Conservation (phyloP, 75 land plant genomes). For the Adiantum capillusveneris region DNA sequence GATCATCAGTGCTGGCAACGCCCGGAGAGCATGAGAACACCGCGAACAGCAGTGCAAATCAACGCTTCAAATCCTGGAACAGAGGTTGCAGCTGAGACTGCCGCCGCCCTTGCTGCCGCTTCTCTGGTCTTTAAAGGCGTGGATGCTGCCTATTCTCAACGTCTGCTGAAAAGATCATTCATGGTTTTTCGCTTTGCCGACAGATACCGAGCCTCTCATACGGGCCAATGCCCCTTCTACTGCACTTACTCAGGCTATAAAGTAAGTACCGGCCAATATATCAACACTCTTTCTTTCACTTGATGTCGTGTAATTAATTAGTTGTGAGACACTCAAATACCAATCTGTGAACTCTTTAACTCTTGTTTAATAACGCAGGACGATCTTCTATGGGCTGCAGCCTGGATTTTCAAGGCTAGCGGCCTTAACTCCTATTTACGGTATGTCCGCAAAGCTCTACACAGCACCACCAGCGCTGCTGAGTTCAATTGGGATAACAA, state of each 20-base stretch:
- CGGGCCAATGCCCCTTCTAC: conserved; percentile 46
- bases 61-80: conserved; percentile 49
- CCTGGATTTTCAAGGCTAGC: conserved; percentile 45
- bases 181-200: conserved; percentile 42
- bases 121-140: conserved; percentile 49
- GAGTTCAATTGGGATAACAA: conserved; percentile 54
- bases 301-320: too few relatives aligned
- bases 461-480: conserved; percentile 22
- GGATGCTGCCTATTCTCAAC: conserved; percentile 39
- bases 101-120: conserved; percentile 66
- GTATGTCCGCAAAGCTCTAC: conserved; percentile 13
- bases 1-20: conserved; percentile 81
- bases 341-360: too few relatives aligned
- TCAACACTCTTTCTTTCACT: too few relatives aligned
- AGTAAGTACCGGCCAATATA: too few relatives aligned
- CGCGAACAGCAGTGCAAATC: conserved; percentile 44
- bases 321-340: too few relatives aligned
- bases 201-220: conserved; percentile 32
- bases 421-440: conserved; percentile 9
- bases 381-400: conserved; percentile 52
- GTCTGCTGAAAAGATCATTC: conserved; percentile 24
- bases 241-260: conserved; percentile 49
- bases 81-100: conserved; percentile 73
- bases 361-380: too few relatives aligned
- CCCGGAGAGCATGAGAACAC: conserved; percentile 76